Base-by-base conservation (phyloP, 148 eudicot genomes). In the Rhododendron simsii region DNA sequence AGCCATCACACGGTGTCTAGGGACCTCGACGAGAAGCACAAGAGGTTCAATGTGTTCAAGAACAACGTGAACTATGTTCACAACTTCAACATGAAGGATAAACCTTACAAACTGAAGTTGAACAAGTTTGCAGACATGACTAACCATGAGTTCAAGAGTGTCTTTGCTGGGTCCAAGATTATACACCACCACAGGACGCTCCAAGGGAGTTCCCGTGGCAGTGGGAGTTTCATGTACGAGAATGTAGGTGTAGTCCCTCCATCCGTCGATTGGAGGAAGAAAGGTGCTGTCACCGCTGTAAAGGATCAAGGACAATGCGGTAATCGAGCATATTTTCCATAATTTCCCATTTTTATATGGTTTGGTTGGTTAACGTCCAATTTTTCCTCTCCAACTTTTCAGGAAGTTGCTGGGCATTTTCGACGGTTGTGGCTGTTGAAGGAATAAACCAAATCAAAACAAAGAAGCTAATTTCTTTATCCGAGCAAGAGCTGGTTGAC, bases 331-430 rank as follows among this genome's bases (percentile, higher is more conserved):
- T 47, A 10, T 50, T 6, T 55, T 18, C 2, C 20, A 55, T 55
- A 55, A 55, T 71, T 14, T 71, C 39, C 16, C 41, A 71, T 59
- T 59, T 20, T 59, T 0, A 59, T 20, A 7, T 20, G 14, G n/a
- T 59, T 59, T 59, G 65, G 65, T 21, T 5, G n/a, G 26, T 14
- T 33, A 5, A 71, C 2, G 11, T 75, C n/a, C 79, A 37, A 75
- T 74, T 14, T 33, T 16, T 2, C 3, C 9, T 37, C n/a, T 44
- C 14, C 0, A 21, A 18, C 10, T 21, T 44, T 45, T 75, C 90
- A 97, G 99, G 99, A 20, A 97, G 99, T 87, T 97, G 99, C 84
- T 97, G 99, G 99, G 98, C 99, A 44, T 97, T 97, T 87, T 97
- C 99, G 2, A 90, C 99, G 0, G 92, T 97, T 16, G 99, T 71